Conservation (phyloP, 108 stramenopile species). For the Nitzschia sp. region DNA sequence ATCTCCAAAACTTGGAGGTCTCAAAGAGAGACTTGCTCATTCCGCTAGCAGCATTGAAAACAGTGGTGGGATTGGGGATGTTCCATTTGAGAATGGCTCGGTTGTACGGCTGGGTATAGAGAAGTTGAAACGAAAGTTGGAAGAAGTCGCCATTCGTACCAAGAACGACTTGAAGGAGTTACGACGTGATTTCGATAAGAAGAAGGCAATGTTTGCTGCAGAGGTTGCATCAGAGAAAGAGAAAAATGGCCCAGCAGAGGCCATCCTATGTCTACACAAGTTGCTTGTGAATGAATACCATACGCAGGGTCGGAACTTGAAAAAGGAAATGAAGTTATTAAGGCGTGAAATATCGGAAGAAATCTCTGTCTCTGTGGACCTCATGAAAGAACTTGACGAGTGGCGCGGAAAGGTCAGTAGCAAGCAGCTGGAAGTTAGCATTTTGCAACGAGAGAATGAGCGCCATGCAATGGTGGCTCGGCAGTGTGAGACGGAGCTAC, state of each 20-base stretch:
- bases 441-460: constrained; percentile 6
- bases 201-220: background rate
- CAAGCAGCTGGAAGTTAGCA: background rate
- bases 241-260: background rate
- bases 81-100: background rate
- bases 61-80: background rate
- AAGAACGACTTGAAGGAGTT: background rate
- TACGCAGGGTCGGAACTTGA: background rate
- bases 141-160: background rate
- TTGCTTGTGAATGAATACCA: constrained; percentile 15
- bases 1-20: no score
- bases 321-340: constrained; percentile 4
- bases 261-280: constrained; percentile 11
- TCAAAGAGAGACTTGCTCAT: no score
- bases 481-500: background rate
- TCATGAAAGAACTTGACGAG: background rate
- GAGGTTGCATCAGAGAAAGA: constrained; percentile 5
- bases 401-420: background rate
- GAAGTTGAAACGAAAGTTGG: background rate
- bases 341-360: background rate
- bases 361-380: background rate
- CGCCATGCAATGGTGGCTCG: background rate
- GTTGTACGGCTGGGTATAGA: background rate
- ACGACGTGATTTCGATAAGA: background rate
- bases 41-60: background rate